phyloP scores from a whole-genome alignment of 306 rosid genomes.

The Senna siamea region DNA sequence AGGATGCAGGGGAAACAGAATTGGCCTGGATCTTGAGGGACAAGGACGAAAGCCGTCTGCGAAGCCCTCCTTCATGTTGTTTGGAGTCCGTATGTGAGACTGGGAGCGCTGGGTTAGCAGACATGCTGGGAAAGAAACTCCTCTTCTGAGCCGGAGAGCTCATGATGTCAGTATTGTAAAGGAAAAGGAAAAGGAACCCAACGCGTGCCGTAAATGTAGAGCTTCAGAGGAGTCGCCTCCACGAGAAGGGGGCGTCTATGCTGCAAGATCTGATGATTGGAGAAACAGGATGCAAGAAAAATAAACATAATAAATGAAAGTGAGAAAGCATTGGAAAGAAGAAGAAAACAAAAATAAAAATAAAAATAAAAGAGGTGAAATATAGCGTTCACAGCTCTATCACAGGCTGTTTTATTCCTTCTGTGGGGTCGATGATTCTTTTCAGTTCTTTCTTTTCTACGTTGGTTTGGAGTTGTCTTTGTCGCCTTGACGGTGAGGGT shows the following conservation, averaged over 20 bases:
- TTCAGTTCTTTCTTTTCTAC: background rate
- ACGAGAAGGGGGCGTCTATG: background rate
- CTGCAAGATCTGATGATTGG: background rate
- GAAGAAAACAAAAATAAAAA: background rate
- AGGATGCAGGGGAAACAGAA: constrained; percentile 42
- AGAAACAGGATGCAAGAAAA: background rate
- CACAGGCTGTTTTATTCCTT: constrained; percentile 78
- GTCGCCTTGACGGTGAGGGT: background rate
- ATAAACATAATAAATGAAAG: background rate
- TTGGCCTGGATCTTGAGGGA: constrained; percentile 65
- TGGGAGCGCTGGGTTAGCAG: constrained; percentile 57
- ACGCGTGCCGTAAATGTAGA: background rate
- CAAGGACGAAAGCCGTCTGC: constrained; percentile 74
- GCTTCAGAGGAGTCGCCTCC: background rate
- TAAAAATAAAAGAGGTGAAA: constrained; percentile 37
- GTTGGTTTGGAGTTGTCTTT: background rate
- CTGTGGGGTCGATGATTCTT: constrained; percentile 37
- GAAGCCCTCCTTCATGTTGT: constrained; percentile 45
- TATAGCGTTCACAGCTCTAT: constrained; percentile 53
- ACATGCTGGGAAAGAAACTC: constrained; percentile 41
- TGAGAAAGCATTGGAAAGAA: background rate
- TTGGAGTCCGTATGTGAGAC: constrained; percentile 50
- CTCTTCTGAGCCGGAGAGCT: constrained; percentile 51
- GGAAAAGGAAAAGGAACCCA: background rate
- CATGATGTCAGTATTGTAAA: constrained; percentile 33